Conservation (phyloP, 2,329 filamentous ascomycete genomes). For the Cladosporium sp. region DNA sequence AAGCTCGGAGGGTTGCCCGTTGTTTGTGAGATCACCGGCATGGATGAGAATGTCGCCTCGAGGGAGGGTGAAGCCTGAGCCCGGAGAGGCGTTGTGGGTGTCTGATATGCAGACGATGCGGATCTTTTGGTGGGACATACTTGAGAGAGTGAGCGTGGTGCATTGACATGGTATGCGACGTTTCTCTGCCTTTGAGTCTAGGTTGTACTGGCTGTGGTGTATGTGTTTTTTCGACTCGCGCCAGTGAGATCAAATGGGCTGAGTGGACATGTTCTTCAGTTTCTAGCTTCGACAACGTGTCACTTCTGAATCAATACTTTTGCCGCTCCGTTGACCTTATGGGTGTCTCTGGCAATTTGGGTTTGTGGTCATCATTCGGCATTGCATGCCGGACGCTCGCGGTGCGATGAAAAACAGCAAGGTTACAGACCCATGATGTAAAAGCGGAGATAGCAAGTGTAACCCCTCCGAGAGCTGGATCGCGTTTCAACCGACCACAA, state of each 20-base stretch:
- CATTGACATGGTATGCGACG: too few relatives aligned
- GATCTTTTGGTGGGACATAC: constrained; percentile 38
- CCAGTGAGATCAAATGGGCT: too few relatives aligned
- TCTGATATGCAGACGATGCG: constrained; percentile 73
- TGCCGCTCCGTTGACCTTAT: too few relatives aligned
- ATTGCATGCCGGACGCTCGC: background rate
- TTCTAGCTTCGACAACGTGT: too few relatives aligned
- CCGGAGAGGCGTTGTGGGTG: constrained; percentile 62
- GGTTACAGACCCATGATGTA: constrained; percentile 12
- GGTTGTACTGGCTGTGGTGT: too few relatives aligned
- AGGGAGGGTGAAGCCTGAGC: constrained; percentile 57
- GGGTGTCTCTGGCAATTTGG: too few relatives aligned
- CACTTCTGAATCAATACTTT: too few relatives aligned
- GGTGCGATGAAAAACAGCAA: background rate
- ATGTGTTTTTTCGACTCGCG: too few relatives aligned
- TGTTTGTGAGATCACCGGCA: constrained; percentile 72
- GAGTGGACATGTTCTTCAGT: too few relatives aligned
- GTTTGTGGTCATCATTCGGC: too few relatives aligned
- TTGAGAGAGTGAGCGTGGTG: too few relatives aligned
- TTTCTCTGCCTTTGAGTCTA: too few relatives aligned
- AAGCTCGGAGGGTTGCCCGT: constrained; percentile 57
- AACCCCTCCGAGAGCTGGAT: background rate
- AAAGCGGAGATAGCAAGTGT: constrained; percentile 7
- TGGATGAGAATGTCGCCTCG: constrained; percentile 71
- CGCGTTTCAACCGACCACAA: background rate